Percentiles rank a stretch among this genome's conserved stretches.
Evolutionary conservation across 139 green algal genomes (phyloP).

Genomic region (Edaphochlamys debaryana): DNA sequence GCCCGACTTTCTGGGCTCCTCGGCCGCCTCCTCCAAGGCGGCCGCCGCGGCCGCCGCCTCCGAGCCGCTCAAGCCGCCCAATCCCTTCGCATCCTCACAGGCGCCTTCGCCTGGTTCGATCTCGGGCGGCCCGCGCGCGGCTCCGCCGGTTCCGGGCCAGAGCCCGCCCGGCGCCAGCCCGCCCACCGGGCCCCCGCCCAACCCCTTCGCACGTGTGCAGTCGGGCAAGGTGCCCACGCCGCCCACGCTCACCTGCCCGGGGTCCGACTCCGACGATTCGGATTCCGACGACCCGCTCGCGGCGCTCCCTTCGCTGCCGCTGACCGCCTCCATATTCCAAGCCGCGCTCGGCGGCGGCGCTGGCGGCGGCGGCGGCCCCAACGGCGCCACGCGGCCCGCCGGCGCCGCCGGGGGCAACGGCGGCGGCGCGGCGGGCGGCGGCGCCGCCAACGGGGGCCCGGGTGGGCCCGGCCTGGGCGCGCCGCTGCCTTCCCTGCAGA

Average conservation of each 20-base stretch:
- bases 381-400: neutral
- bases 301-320: conserved; percentile 25
- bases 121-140: conserved; percentile 9
- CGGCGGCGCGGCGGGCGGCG: neutral
- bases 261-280: neutral
- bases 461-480: too few species aligned
- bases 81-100: neutral
- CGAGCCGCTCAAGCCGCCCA: neutral
- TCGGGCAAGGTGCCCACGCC: neutral
- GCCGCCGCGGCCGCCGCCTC: neutral
- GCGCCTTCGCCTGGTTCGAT: too few species aligned
- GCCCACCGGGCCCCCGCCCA: conserved; percentile 18
- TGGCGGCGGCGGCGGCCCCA: neutral
- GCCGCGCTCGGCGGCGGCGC: neutral
- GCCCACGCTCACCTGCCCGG: neutral
- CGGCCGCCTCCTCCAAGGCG: neutral
- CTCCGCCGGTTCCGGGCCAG: conserved; percentile 25
- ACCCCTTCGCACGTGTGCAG: conserved; percentile 36
- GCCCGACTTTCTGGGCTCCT: neutral
- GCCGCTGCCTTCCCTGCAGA: conserved; percentile 26
- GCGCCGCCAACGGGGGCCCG: neutral
- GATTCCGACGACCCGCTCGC: conserved; percentile 13
- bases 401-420: neutral
- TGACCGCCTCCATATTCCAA: conserved; percentile 16
- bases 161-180: neutral